Evolutionary conservation across 441 rosid genomes (phyloP).

Genomic region (Omphalea diandra): DNA sequence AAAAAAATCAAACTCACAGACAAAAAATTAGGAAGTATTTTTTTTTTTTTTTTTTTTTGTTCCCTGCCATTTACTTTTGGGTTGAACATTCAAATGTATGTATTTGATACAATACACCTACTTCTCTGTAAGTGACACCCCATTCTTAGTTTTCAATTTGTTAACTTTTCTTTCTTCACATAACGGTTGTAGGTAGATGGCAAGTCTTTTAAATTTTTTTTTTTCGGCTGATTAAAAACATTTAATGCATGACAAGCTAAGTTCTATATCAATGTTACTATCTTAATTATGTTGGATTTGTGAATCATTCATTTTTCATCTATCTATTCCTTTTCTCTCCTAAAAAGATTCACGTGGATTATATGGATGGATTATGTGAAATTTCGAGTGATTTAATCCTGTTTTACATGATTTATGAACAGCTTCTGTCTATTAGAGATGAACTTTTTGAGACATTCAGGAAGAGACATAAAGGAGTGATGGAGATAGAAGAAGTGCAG

Average conservation of each 20-base stretch:
- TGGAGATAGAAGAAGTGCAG: slow-evolving; percentile 88
- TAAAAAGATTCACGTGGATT: neutral
- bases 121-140: neutral
- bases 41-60: too few species aligned
- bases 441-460: slow-evolving; percentile 95
- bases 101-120: too few species aligned
- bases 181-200: neutral
- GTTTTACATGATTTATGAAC: slow-evolving; percentile 33
- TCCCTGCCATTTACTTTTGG: neutral
- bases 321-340: neutral
- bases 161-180: neutral
- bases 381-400: slow-evolving; percentile 18
- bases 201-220: too few species aligned
- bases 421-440: slow-evolving; percentile 88
- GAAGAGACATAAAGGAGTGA: slow-evolving; percentile 87
- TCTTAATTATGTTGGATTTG: neutral
- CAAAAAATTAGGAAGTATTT: too few species aligned
- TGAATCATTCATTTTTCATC: neutral
- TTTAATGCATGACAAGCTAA: neutral
- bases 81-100: neutral
- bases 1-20: too few species aligned
- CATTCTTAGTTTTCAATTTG: neutral
- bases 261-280: neutral
- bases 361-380: neutral
- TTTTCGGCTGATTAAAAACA: neutral